Evolutionary conservation across 208 protist genomes (phyloP), one percentile per base, ranked within the genome.

Genomic region (Strigomonas culicis): DNA sequence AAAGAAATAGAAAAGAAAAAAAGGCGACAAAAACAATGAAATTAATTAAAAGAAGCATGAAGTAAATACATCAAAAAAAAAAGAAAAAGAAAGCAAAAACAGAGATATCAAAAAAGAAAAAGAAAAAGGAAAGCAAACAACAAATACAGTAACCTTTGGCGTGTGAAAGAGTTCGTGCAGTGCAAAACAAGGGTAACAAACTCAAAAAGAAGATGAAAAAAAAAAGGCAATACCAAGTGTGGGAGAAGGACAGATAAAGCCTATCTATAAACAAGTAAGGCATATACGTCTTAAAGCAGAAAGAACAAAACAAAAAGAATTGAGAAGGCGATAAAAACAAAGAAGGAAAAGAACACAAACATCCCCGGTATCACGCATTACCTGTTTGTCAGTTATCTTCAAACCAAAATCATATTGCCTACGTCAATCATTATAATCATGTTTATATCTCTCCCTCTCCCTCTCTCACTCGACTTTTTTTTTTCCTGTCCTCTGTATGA

Each of bases 1-100:
- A 21, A 63, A 32, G 34, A 51, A 7, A 39, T 19, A 19, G 7
- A 50, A 63, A 51, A 63, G 25, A 24, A 58, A 13, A 32, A 39
- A 24, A 10, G 57, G 6, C 11, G 11, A 49, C n/a, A 59, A 10
- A 49, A 59, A 15, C n/a, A 8, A 15, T 34, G 50, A 59, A 59
- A 58, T 24, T n/a, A 70, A 43, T 25, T 19, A 15, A 24, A 67
- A 68, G 52, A 56, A 65, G 52, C 71, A 65, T 36, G 68, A 57
- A 77, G 50, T 31, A 49, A 36, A 51, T 43, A 27, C 25, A 36
- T 51, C 0, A 28, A 73, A 72, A 68, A 62, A 52, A 63, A 60
- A 46, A 28, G 27, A 60, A 66, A 60, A 59, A 47, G 58, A 70
- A 57, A 66, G 24, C 3, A 56, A 57, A 50, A 8, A 10, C 22